Conservation (phyloP, 2,329 filamentous ascomycete genomes). For the Cyphellophora attinorum region DNA sequence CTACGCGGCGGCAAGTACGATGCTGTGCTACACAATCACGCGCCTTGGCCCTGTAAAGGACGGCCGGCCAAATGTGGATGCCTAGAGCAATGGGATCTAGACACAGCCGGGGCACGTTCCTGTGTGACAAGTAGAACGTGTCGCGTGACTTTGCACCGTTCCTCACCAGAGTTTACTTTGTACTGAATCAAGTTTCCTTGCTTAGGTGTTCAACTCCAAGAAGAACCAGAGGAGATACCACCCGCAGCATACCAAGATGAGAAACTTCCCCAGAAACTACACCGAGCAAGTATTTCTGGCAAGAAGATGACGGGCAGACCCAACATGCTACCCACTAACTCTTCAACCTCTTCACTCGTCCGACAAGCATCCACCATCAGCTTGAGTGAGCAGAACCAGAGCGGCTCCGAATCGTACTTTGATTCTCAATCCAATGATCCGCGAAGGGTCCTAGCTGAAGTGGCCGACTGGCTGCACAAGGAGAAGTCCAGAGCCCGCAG, state of each 20-base stretch:
- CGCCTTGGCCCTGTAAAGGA: too few species aligned
- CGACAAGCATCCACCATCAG: constrained; percentile 13
- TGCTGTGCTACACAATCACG: too few species aligned
- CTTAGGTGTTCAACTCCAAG: constrained; percentile 19
- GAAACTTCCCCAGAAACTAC: constrained; percentile 1
- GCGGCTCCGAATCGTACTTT: constrained; percentile 7
- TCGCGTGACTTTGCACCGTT: too few species aligned
- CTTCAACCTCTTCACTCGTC: constrained; percentile 8
- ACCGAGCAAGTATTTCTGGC: constrained; percentile 19
- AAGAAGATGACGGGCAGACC: constrained; percentile 19
- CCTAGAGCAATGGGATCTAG: too few species aligned
- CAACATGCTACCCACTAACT: constrained; percentile 5
- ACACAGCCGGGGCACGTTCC: too few species aligned
- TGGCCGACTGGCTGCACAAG: constrained; percentile 73
- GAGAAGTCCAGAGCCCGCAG: constrained; percentile 61
- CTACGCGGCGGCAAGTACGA: too few species aligned
- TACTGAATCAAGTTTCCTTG: too few species aligned
- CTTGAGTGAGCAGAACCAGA: constrained; percentile 7
- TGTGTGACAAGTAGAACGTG: too few species aligned
- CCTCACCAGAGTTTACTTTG: too few species aligned
- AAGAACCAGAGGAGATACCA: constrained; percentile 16
- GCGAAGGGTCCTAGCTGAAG: constrained; percentile 53
- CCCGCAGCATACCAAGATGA: constrained; percentile 9
- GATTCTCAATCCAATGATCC: constrained; percentile 13
- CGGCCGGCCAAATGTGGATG: too few species aligned